These are phyloP conservation scores for Steccherinum ochraceum DNA, from an alignment of 768 basidiomycete species.

Conservation along the genomic window DNA sequence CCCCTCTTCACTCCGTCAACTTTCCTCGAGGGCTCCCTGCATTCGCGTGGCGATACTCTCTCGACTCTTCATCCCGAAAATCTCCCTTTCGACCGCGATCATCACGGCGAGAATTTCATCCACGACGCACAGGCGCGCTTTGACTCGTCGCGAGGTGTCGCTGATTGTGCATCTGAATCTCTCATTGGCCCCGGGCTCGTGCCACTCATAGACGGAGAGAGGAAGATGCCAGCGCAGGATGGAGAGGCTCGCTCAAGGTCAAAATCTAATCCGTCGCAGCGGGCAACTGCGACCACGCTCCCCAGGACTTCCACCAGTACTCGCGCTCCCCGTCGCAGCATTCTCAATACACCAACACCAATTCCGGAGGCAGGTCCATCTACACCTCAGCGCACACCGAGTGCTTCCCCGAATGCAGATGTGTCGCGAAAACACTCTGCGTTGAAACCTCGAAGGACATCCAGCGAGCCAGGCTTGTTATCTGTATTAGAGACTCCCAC, in stretches of 20 bases:
- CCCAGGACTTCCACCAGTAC: slow-evolving; percentile 11
- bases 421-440: background rate
- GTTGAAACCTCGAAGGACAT: slow-evolving; percentile 14
- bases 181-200: background rate
- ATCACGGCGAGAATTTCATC: background rate
- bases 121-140: background rate
- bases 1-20: slow-evolving; percentile 4
- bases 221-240: slow-evolving; percentile 15
- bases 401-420: background rate
- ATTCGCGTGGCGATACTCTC: background rate
- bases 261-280: slow-evolving; percentile 2
- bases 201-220: slow-evolving; percentile 9
- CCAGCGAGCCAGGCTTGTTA: slow-evolving; percentile 19
- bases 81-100: background rate
- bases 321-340: slow-evolving; percentile 19
- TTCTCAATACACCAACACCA: slow-evolving; percentile 10
- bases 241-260: slow-evolving; percentile 15
- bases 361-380: slow-evolving; percentile 17
- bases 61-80: background rate
- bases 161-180: background rate
- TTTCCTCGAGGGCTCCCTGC: slow-evolving; percentile 15
- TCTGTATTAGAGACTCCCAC: slow-evolving; percentile 18
- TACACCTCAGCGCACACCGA: slow-evolving; percentile 4
- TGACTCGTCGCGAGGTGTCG: slow-evolving; percentile 10
- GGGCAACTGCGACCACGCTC: slow-evolving; percentile 4